Percentiles rank a stretch among this genome's conserved stretches.
Conservation (phyloP, 352 stramenopile genomes). For the Globisporangium cederbergense region DNA sequence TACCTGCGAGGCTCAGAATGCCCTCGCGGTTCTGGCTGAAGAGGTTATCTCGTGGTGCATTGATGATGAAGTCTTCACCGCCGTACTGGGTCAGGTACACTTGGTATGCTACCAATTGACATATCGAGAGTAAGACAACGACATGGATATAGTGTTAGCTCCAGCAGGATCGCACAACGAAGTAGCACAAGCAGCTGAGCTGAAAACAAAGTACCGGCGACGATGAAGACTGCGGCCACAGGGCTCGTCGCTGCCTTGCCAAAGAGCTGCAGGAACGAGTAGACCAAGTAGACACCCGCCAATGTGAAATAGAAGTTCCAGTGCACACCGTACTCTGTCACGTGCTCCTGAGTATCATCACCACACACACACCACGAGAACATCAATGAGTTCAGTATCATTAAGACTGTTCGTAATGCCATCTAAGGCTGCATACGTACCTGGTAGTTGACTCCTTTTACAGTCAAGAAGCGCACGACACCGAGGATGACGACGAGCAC, state of each 20-base stretch:
- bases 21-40: slow-evolving; percentile 95
- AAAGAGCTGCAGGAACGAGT: slow-evolving; percentile 51
- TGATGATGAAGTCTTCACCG: slow-evolving; percentile 75
- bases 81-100: slow-evolving; percentile 70
- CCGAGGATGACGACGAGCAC: slow-evolving; percentile 66
- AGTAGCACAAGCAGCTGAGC: neutral
- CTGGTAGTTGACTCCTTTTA: slow-evolving; percentile 87
- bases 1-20: slow-evolving; percentile 88
- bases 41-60: slow-evolving; percentile 66
- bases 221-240: slow-evolving; percentile 35
- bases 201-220: slow-evolving; percentile 27
- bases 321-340: slow-evolving; percentile 98
- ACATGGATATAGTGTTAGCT: neutral
- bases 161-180: neutral
- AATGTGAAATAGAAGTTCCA: slow-evolving; percentile 99
- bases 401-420: neutral
- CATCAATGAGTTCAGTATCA: neutral
- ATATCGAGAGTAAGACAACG: neutral
- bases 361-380: neutral
- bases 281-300: slow-evolving; percentile 72
- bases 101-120: slow-evolving; percentile 59
- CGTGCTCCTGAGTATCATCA: slow-evolving; percentile 78
- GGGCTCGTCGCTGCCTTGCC: slow-evolving; percentile 45
- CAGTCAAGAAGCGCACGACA: slow-evolving; percentile 62
- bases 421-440: slow-evolving; percentile 30